Evolutionary conservation across 805 yeast genomes (phyloP), one percentile per base, ranked within the genome.

Genomic region (Kodamaea kaohsiungensis): DNA sequence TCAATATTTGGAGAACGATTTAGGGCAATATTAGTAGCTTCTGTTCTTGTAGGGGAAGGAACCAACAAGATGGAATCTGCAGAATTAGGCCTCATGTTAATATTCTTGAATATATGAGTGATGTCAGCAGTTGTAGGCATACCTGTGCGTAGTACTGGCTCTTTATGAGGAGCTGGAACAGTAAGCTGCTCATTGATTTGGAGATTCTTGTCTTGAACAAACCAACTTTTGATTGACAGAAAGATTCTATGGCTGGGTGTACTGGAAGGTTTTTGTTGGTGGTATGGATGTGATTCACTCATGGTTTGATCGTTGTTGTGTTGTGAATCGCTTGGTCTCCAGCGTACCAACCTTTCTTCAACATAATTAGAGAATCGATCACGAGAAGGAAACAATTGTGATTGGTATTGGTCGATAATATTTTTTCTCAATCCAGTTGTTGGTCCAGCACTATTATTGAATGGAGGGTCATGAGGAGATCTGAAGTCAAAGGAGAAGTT

Each of bases 291-390:
- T 5, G 25, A 52, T 0, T 68, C 73, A 15, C 53, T 47, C 8
- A 68, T 40, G 1, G 63, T 49, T 2, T 53, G 53, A n/a, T 68
- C 71, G 9, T 62, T 56, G 51, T 70, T 68, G 46, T 67, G 67
- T 42, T 72, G 74, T 0, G 76, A 70, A 8, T 65, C 69, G 10
- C 62, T 56, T 2, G 75, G 74, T 48, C 70, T 61, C 69, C 72
- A 73, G 37, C 73, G 51, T 1, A 65, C 52, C 35, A 71, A 56
- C 45, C 75, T 53, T 8, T 68, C 71, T 53, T 71, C 75, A 64
- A 70, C 63, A 67, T 27, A 62, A 4, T 63, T 64, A 17, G 60
- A 62, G 46, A 70, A 67, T 30, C 53, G 48, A 50, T 61, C 64
- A 33, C 22, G 47, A 46, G 47, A 50, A 13, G 63, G 56, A 42